Evolutionary conservation across 2,329 filamentous ascomycete genomes (phyloP).

Genomic region (Zymoseptoria brevis): DNA sequence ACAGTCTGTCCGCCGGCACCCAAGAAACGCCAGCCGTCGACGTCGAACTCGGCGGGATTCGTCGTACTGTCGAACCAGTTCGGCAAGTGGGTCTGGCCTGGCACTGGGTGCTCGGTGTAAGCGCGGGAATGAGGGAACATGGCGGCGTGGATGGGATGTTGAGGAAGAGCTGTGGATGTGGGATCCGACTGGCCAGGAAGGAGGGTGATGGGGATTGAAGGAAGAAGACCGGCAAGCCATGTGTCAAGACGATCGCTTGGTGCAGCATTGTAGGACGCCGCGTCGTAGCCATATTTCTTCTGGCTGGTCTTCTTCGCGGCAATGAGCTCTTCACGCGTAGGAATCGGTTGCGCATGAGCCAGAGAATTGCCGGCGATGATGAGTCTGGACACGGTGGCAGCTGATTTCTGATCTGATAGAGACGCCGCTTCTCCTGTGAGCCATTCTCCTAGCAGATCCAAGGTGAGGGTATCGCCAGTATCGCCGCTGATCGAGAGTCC

Average conservation of each 20-base stretch:
- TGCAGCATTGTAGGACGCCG: slow-evolving; percentile 74
- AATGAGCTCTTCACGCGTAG: slow-evolving; percentile 39
- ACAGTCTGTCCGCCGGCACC: slow-evolving; percentile 88
- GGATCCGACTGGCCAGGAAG: slow-evolving; percentile 79
- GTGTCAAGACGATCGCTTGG: slow-evolving; percentile 78
- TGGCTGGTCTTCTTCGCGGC: slow-evolving; percentile 40
- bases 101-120: slow-evolving; percentile 48
- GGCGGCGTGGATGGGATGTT: slow-evolving; percentile 86
- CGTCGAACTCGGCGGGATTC: slow-evolving; percentile 85
- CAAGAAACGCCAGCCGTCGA: slow-evolving; percentile 82
- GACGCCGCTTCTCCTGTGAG: slow-evolving; percentile 73
- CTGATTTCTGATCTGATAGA: slow-evolving; percentile 49
- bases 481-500: slow-evolving; percentile 76
- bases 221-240: slow-evolving; percentile 73
- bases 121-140: slow-evolving; percentile 73
- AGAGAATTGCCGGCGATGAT: slow-evolving; percentile 91
- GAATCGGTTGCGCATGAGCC: slow-evolving; percentile 40
- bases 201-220: slow-evolving; percentile 79
- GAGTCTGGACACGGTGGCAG: slow-evolving; percentile 68
- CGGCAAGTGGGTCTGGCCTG: slow-evolving; percentile 13
- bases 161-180: slow-evolving; percentile 80
- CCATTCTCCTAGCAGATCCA: slow-evolving; percentile 76
- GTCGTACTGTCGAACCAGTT: slow-evolving; percentile 85
- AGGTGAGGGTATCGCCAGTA: slow-evolving; percentile 63
- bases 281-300: slow-evolving; percentile 94